Conservation (phyloP, 106 monocot genomes). For the Alisma plantagoaquatica region DNA sequence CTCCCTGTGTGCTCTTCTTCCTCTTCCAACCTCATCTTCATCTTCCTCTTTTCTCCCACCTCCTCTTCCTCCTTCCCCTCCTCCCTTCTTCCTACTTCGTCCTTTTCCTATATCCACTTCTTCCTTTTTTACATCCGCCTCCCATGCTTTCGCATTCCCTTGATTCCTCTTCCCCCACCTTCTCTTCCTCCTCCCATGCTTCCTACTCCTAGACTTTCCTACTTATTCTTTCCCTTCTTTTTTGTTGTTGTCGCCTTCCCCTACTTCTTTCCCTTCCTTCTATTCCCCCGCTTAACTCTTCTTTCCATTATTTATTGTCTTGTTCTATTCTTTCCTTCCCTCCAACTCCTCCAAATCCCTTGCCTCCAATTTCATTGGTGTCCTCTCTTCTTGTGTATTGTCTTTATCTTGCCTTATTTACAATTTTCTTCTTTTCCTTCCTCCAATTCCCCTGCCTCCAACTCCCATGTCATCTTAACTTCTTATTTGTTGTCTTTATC, state of each 20-base stretch:
- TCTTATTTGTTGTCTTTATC: too few relatives aligned
- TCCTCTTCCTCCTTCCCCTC: neutral
- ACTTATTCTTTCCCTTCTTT: neutral
- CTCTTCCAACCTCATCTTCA: neutral
- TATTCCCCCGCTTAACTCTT: too few relatives aligned
- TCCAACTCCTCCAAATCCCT: too few relatives aligned
- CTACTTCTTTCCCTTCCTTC: neutral
- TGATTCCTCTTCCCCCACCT: neutral
- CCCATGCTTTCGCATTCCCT: neutral
- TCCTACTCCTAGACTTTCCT: neutral
- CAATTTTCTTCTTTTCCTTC: too few relatives aligned
- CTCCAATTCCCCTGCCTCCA: too few relatives aligned
- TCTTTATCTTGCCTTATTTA: too few relatives aligned
- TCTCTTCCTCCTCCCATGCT: neutral
- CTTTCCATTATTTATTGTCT: too few relatives aligned
- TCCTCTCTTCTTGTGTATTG: too few relatives aligned
- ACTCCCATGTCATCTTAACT: too few relatives aligned
- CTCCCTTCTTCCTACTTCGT: neutral
- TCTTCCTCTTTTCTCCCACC: neutral
- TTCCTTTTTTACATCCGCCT: neutral
- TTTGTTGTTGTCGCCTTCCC: neutral
- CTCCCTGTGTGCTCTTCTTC: neutral
- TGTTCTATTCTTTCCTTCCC: too few relatives aligned
- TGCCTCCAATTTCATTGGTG: too few relatives aligned
- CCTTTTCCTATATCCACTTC: neutral